Base-by-base conservation (phyloP, 257 asterid genomes). In the Parsonsia alboflavescens region DNA sequence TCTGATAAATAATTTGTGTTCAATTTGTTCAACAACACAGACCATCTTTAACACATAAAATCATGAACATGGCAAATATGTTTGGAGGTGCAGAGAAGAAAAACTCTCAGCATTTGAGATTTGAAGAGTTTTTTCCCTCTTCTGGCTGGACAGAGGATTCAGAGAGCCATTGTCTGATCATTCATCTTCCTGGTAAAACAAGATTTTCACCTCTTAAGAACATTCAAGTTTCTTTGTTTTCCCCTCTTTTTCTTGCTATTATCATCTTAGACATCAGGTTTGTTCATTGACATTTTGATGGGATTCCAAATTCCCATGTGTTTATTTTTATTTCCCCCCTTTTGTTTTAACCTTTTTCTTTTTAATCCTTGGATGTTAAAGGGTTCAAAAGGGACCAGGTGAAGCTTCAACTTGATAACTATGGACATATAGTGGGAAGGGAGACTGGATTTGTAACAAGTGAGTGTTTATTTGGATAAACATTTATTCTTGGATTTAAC, bases 391-490 rank as follows among this genome's bases (percentile, higher is more conserved):
- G 57, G 57, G 83, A 82, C 10, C 78, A 80, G 42, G 75, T 85
- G 78, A 82, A 49, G 70, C 80, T 82, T 52, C 75, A 75, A 75
- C 70, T 78, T 45, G 83, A 82, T 46, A 46, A 64, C 42, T 8
- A 69, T 70, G 81, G 68, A 28, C 62, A 71, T 46, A 22, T 85
- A 64, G 62, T 26, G n/a, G 78, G 93, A 92, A 88, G 84, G 99
- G 99, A 77, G 99, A 92, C 84, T 92, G 99, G 99, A 84, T 81
- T 65, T 95, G 99, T 74, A 80, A 76, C 64, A 87, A 82, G 98
- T 95, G 85, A 78, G 78, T 48, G 59, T 70, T 53, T 72, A 69
- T 19, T 72, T 49, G 57, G 44, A 65, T 65, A 54, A n/a, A n/a
- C n/a, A n/a, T n/a, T n/a, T n/a, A n/a, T n/a, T n/a, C n/a, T n/a